Evolutionary conservation across 2,329 filamentous ascomycete genomes (phyloP).

Genomic region (Apiospora sp.): DNA sequence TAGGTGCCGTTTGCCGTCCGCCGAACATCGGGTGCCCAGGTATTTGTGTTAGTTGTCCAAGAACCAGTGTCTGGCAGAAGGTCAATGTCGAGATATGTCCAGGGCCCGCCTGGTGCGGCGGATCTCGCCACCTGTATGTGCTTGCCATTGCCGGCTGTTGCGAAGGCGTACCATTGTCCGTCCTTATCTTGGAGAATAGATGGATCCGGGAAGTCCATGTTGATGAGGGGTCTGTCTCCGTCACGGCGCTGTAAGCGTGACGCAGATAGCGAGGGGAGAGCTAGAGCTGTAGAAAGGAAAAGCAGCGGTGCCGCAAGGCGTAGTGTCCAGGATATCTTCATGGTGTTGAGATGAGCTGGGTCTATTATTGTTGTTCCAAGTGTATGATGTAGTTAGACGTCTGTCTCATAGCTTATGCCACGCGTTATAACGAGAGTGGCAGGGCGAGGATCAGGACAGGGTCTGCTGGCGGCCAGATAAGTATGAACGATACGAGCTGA

Average conservation of each 20-base stretch:
- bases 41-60: slow-evolving; percentile 63
- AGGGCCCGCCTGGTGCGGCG: slow-evolving; percentile 55
- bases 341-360: background rate
- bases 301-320: background rate
- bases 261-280: background rate
- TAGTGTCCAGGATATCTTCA: background rate
- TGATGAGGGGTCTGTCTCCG: slow-evolving; percentile 34
- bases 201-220: slow-evolving; percentile 63
- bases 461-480: background rate
- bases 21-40: slow-evolving; percentile 70
- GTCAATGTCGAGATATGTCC: slow-evolving; percentile 58
- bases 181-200: slow-evolving; percentile 55
- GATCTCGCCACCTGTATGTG: slow-evolving; percentile 63
- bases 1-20: slow-evolving; percentile 58
- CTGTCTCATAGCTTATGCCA: background rate
- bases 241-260: background rate
- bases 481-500: slow-evolving; percentile 1
- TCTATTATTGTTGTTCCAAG: background rate
- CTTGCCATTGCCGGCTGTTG: slow-evolving; percentile 57
- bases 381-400: background rate
- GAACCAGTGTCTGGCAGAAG: slow-evolving; percentile 58
- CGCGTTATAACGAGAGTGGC: background rate
- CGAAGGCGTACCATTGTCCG: slow-evolving; percentile 65
- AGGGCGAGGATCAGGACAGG: background rate
- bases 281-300: background rate